A percentile compares a stretch with the other conserved stretches of the same genome.
phyloP scores from a whole-genome alignment of 75 land plant genomes.

The Isoetes taiwanensis region DNA sequence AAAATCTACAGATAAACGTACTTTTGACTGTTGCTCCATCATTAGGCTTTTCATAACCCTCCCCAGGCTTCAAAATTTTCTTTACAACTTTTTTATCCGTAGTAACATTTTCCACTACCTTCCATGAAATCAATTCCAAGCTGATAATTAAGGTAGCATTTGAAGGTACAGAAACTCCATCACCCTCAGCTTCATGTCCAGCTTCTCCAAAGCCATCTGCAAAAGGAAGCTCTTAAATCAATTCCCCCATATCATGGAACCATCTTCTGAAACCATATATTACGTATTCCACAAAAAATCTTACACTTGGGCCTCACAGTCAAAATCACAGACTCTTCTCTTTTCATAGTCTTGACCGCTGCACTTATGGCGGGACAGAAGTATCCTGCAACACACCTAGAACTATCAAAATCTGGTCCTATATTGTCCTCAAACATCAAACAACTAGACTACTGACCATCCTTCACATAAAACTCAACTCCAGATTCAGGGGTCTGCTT shows the following conservation, averaged over 20 bases:
- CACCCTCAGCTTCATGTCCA: constrained; percentile 26
- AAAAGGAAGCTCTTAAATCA: no score
- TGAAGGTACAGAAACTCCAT: constrained; percentile 28
- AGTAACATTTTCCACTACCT: constrained; percentile 44
- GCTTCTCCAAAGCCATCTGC: constrained; percentile 57
- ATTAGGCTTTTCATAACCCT: constrained; percentile 60
- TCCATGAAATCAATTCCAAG: constrained; percentile 44
- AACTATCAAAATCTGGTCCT: no score
- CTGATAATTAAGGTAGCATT: constrained; percentile 33
- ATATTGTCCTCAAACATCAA: no score
- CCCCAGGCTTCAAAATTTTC: constrained; percentile 60
- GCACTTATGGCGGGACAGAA: constrained; percentile 44
- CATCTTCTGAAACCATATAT: no score
- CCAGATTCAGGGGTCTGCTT: constrained; percentile 35
- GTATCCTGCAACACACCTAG: constrained; percentile 31
- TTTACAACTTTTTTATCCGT: constrained; percentile 57
- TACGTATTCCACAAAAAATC: no score
- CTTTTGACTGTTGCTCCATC: constrained; percentile 58
- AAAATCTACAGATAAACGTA: constrained; percentile 3
- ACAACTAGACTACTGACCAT: no score
- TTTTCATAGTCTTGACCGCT: constrained; percentile 48
- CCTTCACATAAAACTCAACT: constrained; percentile 31
- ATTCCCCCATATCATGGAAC: no score
- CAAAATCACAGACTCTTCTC: constrained; percentile 35
- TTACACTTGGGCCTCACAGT: constrained; percentile 54